Evolutionary conservation across 192 early-diverging fungal species (phyloP), one percentile per base, ranked within the genome.

Genomic region (Kickxella alabastrina): DNA sequence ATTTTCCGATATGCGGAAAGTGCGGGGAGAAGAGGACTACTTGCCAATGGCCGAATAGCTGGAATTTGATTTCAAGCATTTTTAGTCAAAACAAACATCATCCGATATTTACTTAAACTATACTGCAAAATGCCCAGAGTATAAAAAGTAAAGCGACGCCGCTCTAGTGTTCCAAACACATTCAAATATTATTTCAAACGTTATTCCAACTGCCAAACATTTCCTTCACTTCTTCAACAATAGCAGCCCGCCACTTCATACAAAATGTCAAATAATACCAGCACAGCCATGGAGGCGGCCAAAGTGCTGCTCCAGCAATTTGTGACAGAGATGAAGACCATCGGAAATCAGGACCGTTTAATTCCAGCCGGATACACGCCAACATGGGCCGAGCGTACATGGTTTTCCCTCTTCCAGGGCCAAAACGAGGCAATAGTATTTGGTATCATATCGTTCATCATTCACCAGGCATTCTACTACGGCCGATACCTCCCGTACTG

Each of bases 401-500:
- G 87, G 87, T 62, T 74, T 19, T 70, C 80, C 29, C 21, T 87
- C 25, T 89, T 85, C 38, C 79, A 80, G 17, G 84, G 77, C 25
- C 83, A 79, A 48, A 84, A 86, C 55, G 83, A 86, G 42, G 66
- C 80, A 17, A 27, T 91, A 17, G 75, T 81, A 12, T 84, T 87
- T 13, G 81, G 87, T 32, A 48, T 91, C 17, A 65, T 91, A 41
- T 69, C 89, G 10, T 92, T 97, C 56, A 17, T 80, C 17, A 81
- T 90, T 67, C 92, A 97, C 79, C 89, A 97, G 77, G 44, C 87
- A n/a, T 85, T 91, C 35, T 94, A 90, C 77, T 94, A 91, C 66
- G 85, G 83, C 17, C 87, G 92, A 13, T 92, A 85, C 57, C 29
- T 92, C 8, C 93, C 93, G 3, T 96, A 87, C 57, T 65, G 78